Base-by-base conservation (phyloP, 1,284 basidiomycete genomes). In the Cryptococcus sp. region DNA sequence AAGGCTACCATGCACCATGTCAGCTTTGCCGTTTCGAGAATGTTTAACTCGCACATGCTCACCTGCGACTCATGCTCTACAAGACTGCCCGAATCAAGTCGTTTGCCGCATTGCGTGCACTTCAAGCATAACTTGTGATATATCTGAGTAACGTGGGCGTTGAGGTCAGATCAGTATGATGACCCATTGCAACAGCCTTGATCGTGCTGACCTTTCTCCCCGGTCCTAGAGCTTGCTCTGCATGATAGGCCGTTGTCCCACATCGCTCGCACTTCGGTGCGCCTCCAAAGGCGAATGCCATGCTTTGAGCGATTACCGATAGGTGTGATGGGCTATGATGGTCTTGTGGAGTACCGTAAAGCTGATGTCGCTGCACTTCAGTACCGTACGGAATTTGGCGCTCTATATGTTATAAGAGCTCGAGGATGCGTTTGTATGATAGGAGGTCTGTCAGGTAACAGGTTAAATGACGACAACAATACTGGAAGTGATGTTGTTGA, bases 91-190 rank as follows among this genome's bases (percentile, higher is more conserved):
- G 77, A 70, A 59, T 81, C 79, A 17, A 81, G 68, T 7, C 75
- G 61, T 62, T 80, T 81, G 50, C 66, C 63, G 64, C 80, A 81
- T 8, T 67, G 61, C 35, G 63, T 54, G 57, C 80, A 81, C 54
- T 78, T 78, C 47, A 81, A 62, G 54, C 80, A 81, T 1, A 71
- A 58, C 60, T 80, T 81, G 66, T 81, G 80, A 50, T 80, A 81
- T 46, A 78, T 73, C 77, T 78, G 61, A n/a, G 10, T 19, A 50
- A 16, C 47, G 1, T 35, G 27, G 40, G 25, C 19, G 5, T 22
- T 10, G 31, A 35, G 31, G 27, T 42, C 10, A 42, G 6, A 23
- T 22, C 1, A 47, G 22, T 46, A 22, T 22, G 20, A 17, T 40
- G n/a, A 15, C 17, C 20, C 13, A 52, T 40, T 56, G n/a, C 15